Percentiles rank a stretch among this genome's conserved stretches.
These are phyloP conservation scores for Dothidotthia symphoricarpi DNA, from an alignment of 2,329 filamentous ascomycete species.

Conservation along the genomic window DNA sequence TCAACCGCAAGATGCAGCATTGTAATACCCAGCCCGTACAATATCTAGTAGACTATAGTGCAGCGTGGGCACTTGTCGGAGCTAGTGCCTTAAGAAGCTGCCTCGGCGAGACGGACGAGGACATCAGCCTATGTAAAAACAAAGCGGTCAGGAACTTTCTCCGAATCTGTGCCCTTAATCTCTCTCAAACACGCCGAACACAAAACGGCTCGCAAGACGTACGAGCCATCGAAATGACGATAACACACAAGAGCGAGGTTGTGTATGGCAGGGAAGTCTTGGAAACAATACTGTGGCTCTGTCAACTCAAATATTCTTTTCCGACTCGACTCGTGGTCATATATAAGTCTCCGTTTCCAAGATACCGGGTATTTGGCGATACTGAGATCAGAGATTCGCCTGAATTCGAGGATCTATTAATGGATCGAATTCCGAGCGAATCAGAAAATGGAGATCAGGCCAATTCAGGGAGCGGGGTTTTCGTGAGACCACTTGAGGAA, in stretches of 20 bases:
- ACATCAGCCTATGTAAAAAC: not conserved
- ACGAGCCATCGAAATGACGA: constrained; percentile 9
- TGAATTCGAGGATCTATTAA: not conserved
- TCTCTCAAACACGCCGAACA: constrained; percentile 3
- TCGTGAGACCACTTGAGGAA: constrained; percentile 8
- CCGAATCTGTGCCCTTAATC: not conserved
- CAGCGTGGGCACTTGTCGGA: constrained; percentile 8
- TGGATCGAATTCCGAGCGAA: not conserved
- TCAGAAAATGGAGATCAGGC: not conserved
- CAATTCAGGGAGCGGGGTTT: constrained; percentile 1
- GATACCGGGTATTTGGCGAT: not conserved
- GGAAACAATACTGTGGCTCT: constrained; percentile 1
- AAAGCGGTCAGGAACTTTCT: constrained; percentile 1
- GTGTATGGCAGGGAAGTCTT: constrained; percentile 2
- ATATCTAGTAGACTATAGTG: constrained; percentile 14
- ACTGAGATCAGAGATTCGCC: not conserved
- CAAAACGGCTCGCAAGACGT: constrained; percentile 2
- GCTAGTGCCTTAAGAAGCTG: constrained; percentile 4
- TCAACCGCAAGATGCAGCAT: constrained; percentile 9
- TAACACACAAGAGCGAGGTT: constrained; percentile 3
- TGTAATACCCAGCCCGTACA: constrained; percentile 7
- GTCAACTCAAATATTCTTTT: not conserved
- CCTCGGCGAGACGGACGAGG: constrained; percentile 2
- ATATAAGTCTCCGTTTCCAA: constrained; percentile 8
- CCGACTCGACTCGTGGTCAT: constrained; percentile 6